Evolutionary conservation across 306 rosid species (phyloP).

Genomic region (Glycine tomentella): DNA sequence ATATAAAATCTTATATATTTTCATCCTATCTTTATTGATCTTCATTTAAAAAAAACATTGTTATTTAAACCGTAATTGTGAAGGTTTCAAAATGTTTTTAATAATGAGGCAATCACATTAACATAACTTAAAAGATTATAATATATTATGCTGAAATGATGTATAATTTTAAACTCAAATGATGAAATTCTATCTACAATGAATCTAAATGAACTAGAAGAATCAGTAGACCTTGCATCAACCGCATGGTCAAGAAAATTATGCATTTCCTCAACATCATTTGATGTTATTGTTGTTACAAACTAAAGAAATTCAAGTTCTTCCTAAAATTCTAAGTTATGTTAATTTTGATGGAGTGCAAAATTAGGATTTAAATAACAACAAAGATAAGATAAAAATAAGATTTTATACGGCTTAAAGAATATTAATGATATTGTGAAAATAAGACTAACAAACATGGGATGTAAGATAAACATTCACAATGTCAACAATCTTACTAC

Average conservation of each 20-base stretch:
- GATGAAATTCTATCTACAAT: slow-evolving; percentile 31
- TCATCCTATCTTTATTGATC: no score
- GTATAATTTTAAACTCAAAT: slow-evolving; percentile 22
- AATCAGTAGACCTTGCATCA: slow-evolving; percentile 63
- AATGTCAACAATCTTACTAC: no score
- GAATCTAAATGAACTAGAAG: slow-evolving; percentile 39
- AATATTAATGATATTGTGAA: no score
- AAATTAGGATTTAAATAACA: no score
- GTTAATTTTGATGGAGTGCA: no score
- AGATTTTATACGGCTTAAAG: no score
- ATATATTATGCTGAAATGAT: slow-evolving; percentile 5
- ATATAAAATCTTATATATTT: no score
- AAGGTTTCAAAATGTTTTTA: background rate
- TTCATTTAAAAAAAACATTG: no score
- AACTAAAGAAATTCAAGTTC: slow-evolving; percentile 80
- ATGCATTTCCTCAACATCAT: slow-evolving; percentile 90
- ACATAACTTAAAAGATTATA: slow-evolving; percentile 18
- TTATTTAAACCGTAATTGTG: no score
- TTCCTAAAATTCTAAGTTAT: slow-evolving; percentile 55
- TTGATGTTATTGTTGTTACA: slow-evolving; percentile 89
- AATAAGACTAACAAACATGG: no score
- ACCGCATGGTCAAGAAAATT: slow-evolving; percentile 82
- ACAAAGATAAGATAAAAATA: no score
- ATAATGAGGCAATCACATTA: slow-evolving; percentile 20
- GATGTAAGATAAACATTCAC: no score